Evolutionary conservation across 139 green algal genomes (phyloP).

Genomic region (Closterium sp.): DNA sequence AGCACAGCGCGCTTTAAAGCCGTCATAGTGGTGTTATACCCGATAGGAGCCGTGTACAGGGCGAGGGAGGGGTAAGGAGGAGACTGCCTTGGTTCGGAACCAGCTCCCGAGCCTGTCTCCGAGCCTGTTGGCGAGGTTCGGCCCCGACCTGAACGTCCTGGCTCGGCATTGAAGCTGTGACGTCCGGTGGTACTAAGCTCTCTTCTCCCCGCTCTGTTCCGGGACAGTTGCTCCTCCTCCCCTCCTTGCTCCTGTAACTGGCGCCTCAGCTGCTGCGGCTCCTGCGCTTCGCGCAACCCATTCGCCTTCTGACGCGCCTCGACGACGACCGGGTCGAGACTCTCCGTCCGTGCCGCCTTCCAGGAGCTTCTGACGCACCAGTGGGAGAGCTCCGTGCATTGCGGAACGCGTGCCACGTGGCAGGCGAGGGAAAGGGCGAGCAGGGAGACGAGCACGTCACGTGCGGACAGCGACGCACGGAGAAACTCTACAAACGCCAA

Average conservation of each 20-base stretch:
- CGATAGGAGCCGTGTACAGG: not conserved
- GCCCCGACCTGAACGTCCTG: not conserved
- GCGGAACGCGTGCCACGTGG: not conserved
- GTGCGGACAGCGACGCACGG: not conserved
- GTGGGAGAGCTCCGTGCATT: not conserved
- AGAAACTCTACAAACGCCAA: not conserved
- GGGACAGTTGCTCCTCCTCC: too few relatives aligned
- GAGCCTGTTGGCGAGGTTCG: not conserved
- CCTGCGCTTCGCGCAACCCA: too few relatives aligned
- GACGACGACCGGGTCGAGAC: not conserved
- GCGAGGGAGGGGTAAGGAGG: not conserved
- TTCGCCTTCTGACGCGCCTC: not conserved
- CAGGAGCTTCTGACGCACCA: not conserved
- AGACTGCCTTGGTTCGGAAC: not conserved
- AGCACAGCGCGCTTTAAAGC: not conserved
- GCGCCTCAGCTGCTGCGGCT: too few relatives aligned
- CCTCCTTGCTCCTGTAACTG: too few relatives aligned
- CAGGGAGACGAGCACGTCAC: not conserved
- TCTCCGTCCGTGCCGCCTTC: not conserved
- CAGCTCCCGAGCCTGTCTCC: not conserved
- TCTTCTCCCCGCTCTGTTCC: too few relatives aligned
- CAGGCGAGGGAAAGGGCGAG: not conserved
- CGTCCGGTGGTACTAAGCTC: not conserved
- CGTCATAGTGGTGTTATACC: not conserved
- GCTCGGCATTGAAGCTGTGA: not conserved